Evolutionary conservation across 345 rosid species (phyloP).

Genomic region (Citrus medica): DNA sequence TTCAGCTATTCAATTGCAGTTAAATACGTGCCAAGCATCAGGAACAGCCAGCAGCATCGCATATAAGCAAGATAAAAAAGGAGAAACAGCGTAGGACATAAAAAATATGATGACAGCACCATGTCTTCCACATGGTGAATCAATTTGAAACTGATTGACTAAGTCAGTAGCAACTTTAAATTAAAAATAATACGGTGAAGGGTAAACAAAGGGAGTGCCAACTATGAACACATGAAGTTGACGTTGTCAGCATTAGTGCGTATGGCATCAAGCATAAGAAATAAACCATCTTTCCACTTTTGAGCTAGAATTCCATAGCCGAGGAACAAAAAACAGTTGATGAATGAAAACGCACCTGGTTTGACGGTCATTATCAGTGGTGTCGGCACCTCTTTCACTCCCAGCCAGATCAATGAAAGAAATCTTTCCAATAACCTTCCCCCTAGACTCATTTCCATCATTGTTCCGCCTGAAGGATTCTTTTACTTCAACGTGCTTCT

Average conservation of each 20-base stretch:
- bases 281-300: background rate
- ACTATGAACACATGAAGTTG: background rate
- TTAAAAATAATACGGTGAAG: background rate
- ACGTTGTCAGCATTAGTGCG: background rate
- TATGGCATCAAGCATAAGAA: background rate
- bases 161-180: background rate
- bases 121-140: too few species aligned
- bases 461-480: conserved; percentile 66
- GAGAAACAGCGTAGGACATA: background rate
- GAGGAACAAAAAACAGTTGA: background rate
- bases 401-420: conserved; percentile 99
- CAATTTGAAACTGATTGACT: too few species aligned
- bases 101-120: too few species aligned
- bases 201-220: background rate
- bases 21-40: background rate
- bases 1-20: background rate
- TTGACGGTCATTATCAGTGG: conserved; percentile 97
- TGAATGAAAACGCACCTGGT: conserved; percentile 54
- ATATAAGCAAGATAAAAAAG: background rate
- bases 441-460: conserved; percentile 73
- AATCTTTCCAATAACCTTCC: conserved; percentile 89
- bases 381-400: conserved; percentile 98
- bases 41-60: background rate
- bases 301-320: background rate
- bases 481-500: conserved; percentile 83